Evolutionary conservation across 140 eudicot species (phyloP), one percentile per base, ranked within the genome.

Genomic region (Bidens hawaiensis): DNA sequence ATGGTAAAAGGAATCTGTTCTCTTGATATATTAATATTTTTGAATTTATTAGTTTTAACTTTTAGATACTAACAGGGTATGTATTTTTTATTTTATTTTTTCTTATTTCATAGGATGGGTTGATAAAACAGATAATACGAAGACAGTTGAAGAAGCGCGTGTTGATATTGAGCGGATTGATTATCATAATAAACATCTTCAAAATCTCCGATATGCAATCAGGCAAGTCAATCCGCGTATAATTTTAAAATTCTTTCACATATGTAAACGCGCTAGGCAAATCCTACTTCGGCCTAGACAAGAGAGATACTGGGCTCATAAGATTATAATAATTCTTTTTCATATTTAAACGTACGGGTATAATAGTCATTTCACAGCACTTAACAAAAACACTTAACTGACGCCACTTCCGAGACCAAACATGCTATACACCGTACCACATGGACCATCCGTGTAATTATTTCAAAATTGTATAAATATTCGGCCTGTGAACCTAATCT

Each of bases 131-230:
- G 58, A 69, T 41, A 28, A 57, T n/a, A 50, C 60, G 3, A 13
- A 69, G 54, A 73, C 75, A 55, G 9, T 78, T 13, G 69, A 67
- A 59, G 46, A 69, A 62, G 77, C 75, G 22, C 70, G 68, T 61
- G 63, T 48, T 10, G 84, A 79, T 62, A 61, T 26, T 34, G 62
- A 38, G 5, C 78, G 84, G 50, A 50, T 79, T 17, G 71, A 74
- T 16, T 79, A 79, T 67, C 70, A 69, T 62, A 8, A 50, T 36
- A 62, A 70, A 22, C 84, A 79, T 69, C 69, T 79, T 24, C 66
- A 47, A 5, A 47, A 31, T 38, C 34, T 79, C 15, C 56, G 23
- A 38, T 57, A 74, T 31, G 80, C 84, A 4, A 79, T 74, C 42
- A 60, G 45, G 84, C 62, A 64, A 64, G 80, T 60, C 23, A 38